Base-by-base conservation (phyloP, 2,329 filamentous ascomycete species). In the Aureobasidium sp. region DNA sequence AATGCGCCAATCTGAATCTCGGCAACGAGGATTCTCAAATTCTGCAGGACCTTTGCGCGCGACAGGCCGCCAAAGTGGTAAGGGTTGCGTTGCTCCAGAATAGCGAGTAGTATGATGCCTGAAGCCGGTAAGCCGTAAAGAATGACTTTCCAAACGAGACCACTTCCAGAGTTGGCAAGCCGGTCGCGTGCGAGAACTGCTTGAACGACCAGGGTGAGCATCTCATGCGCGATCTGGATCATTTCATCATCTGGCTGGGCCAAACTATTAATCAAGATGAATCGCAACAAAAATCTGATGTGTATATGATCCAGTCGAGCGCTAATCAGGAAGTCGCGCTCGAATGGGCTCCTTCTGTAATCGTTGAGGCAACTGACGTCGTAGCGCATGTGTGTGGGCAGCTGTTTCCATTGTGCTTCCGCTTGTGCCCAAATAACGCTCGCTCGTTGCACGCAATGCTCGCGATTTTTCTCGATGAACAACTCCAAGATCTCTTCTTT, bases 401-500 rank as follows among this genome's bases (percentile, higher is more conserved):
- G 63, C 3, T 67, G 64, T 9, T 64, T 37, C 70, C 71, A 72
- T 29, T 71, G 63, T 10, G 59, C 63, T 52, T 67, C 48, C 7
- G 67, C 65, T 64, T 65, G 56, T 57, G 63, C 63, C 24, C 34
- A 48, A 20, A 68, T 67, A 5, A 47, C 62, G 37, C 64, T 68
- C 9, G 63, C 63, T 39, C 65, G 24, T 27, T 52, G 44, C 9
- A 53, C 55, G 26, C 60, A 62, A n/a, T 64, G 39, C 20, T 63
- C 63, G 29, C 55, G 46, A 34, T 66, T 63, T 17, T 65, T 50
- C 15, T 66, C 68, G n/a, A 64, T 62, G 44, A 68, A 65, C 17
- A 74, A 63, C 51, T 73, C 72, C 13, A 74, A 63, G 4, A 72
- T 67, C 17, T 73, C 70, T 64, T 74, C 73, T 60, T 74, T 74